A percentile compares a stretch with the other conserved stretches of the same genome.
These are phyloP conservation scores for Fusarium denticulatum DNA, from an alignment of 2,329 filamentous ascomycete genomes.

Conservation along the genomic window DNA sequence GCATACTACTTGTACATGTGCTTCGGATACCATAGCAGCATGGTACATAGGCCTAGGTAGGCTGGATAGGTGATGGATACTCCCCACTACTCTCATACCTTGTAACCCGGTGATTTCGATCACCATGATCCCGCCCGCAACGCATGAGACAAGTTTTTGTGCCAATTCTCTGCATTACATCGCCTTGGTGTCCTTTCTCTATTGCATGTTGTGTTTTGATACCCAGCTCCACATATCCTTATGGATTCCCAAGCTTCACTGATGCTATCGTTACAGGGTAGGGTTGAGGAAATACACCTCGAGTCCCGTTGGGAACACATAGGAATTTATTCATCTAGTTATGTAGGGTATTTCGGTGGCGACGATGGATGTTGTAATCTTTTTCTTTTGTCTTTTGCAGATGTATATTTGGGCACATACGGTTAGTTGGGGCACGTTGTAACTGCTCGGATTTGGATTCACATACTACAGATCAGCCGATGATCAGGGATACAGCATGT, in stretches of 20 bases:
- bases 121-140: slow-evolving; percentile 21
- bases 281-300: background rate
- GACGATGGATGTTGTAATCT: background rate
- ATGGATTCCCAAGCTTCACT: slow-evolving; percentile 1
- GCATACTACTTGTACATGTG: background rate
- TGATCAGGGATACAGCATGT: background rate
- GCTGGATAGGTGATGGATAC: background rate
- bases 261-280: slow-evolving; percentile 6
- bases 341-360: background rate
- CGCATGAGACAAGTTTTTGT: slow-evolving; percentile 1
- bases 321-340: background rate
- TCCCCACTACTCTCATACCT: background rate
- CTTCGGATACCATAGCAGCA: background rate
- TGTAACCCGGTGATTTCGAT: slow-evolving; percentile 26
- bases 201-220: background rate
- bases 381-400: background rate
- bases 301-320: background rate
- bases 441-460: background rate
- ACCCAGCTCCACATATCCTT: background rate
- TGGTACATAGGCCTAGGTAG: background rate
- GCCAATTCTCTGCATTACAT: background rate
- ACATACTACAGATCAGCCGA: background rate
- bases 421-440: background rate
- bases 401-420: background rate
- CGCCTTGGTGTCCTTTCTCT: background rate